phyloP scores from a whole-genome alignment of 202 grass and related monocot species.

The Hordeum pubiflorum region DNA sequence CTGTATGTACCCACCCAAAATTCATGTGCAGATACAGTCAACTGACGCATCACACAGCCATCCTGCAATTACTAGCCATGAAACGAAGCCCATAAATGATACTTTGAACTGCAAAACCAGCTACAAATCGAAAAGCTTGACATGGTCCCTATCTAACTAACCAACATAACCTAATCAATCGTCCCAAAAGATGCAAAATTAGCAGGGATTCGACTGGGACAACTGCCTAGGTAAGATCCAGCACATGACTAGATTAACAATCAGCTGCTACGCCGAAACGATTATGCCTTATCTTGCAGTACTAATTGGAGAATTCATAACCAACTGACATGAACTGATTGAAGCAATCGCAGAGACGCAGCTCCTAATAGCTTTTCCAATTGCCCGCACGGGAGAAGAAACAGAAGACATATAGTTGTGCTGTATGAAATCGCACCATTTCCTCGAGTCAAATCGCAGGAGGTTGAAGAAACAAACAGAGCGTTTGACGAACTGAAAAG shows the following conservation, averaged over 20 bases:
- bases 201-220: not conserved
- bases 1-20: not conserved
- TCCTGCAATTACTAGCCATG: not conserved
- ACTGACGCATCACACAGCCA: not conserved
- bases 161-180: slow-evolving; percentile 1
- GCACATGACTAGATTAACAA: not conserved
- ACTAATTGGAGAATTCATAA: not conserved
- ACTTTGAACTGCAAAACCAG: not conserved
- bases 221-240: not conserved
- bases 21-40: not conserved
- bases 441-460: not conserved
- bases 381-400: not conserved
- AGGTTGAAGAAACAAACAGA: not conserved
- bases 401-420: not conserved
- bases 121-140: not conserved
- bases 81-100: not conserved
- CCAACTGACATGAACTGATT: not conserved
- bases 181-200: not conserved
- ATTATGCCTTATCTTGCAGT: not conserved
- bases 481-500: not conserved
- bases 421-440: not conserved
- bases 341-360: not conserved
- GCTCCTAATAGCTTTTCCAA: not conserved
- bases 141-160: not conserved
- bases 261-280: not conserved